Evolutionary conservation across 805 yeast genomes (phyloP).

Genomic region (Metschnikowia amazonensis): DNA sequence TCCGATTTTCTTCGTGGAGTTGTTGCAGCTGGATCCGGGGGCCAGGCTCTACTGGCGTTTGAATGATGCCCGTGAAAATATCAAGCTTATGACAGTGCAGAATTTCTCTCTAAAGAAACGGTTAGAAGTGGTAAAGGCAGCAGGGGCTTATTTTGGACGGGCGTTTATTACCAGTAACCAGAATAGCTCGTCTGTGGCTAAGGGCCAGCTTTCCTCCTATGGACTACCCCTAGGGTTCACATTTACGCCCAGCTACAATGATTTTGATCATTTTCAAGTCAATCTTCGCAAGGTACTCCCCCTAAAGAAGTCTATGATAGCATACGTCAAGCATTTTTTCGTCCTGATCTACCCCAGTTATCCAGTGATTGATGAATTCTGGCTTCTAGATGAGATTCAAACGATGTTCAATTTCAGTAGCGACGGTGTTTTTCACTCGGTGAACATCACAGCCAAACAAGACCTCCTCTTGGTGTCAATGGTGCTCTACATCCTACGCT

Average conservation of each 20-base stretch:
- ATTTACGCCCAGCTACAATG: slow-evolving; percentile 7
- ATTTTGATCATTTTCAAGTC: slow-evolving; percentile 9
- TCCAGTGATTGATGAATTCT: slow-evolving; percentile 17
- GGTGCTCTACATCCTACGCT: slow-evolving; percentile 16
- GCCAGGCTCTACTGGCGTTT: slow-evolving; percentile 16
- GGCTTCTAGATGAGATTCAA: slow-evolving; percentile 8
- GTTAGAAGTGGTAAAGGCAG: slow-evolving; percentile 10
- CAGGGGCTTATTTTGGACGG: slow-evolving; percentile 10
- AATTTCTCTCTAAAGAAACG: slow-evolving; percentile 2
- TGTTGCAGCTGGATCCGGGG: slow-evolving; percentile 22
- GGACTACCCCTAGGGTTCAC: slow-evolving; percentile 14
- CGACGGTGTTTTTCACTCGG: slow-evolving; percentile 7
- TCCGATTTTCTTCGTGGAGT: slow-evolving; percentile 14
- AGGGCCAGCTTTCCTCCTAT: slow-evolving; percentile 12
- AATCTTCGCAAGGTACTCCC: slow-evolving; percentile 15
- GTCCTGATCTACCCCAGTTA: slow-evolving; percentile 16
- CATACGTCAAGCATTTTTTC: slow-evolving; percentile 15
- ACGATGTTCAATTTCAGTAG: slow-evolving; percentile 8
- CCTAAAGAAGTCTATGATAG: slow-evolving; percentile 4
- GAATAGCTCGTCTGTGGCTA: slow-evolving; percentile 7
- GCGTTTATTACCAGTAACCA: slow-evolving; percentile 8
- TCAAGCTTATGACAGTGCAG: slow-evolving; percentile 14
- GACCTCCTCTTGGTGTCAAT: slow-evolving; percentile 16
- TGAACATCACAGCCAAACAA: slow-evolving; percentile 10
- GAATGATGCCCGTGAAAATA: slow-evolving; percentile 8